phyloP scores from a whole-genome alignment of 306 rosid species.

The Corylus americana region DNA sequence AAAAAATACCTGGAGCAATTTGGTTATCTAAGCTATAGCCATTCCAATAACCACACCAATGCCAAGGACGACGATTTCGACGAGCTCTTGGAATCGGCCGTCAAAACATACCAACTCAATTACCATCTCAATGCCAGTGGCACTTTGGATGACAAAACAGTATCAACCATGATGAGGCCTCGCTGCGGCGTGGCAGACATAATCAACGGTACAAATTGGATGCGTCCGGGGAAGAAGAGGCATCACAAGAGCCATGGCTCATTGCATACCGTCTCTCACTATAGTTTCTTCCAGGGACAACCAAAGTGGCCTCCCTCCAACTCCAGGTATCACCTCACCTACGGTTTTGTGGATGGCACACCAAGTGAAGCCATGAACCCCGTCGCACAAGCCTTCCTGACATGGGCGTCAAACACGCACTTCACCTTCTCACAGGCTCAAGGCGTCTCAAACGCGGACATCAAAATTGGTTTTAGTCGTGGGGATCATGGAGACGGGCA shows the following conservation, averaged over 20 bases:
- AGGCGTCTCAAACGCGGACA: neutral
- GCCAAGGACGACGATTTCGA: neutral
- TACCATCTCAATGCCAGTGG: neutral
- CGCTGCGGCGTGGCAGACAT: conserved; percentile 2
- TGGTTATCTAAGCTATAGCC: neutral
- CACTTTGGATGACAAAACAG: neutral
- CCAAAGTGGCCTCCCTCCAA: neutral
- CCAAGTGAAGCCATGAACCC: neutral
- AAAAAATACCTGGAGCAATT: neutral
- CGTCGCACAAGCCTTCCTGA: neutral
- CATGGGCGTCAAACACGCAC: neutral
- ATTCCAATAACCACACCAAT: neutral
- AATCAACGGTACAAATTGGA: neutral
- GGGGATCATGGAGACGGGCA: neutral
- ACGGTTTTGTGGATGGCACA: neutral
- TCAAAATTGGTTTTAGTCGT: neutral
- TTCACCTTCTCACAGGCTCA: neutral
- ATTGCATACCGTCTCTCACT: neutral
- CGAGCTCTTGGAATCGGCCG: neutral
- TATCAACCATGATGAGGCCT: conserved; percentile 1
- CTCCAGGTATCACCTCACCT: neutral
- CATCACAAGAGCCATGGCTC: neutral
- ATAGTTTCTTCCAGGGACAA: neutral
- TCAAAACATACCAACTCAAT: neutral
- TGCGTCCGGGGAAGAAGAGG: neutral